A percentile compares a stretch with the other conserved stretches of the same genome.
phyloP scores from a whole-genome alignment of 805 yeast species.

The Kregervanrija delftensis region DNA sequence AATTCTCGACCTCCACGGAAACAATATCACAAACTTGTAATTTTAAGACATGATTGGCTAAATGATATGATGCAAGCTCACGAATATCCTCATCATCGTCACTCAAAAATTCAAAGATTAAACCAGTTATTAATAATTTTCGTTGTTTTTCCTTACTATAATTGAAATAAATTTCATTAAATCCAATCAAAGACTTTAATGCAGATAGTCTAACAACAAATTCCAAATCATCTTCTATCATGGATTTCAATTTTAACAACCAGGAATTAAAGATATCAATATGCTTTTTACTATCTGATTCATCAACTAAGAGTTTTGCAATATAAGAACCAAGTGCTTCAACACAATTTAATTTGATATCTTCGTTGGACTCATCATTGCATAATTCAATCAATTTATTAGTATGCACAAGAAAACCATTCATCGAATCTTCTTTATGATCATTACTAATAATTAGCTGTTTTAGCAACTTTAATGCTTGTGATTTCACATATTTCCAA shows the following conservation, averaged over 20 bases:
- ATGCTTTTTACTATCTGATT: conserved; percentile 1
- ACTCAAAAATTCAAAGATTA: conserved; percentile 31
- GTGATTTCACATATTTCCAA: conserved; percentile 42
- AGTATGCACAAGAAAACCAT: conserved; percentile 8
- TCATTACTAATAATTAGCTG: conserved; percentile 11
- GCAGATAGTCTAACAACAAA: conserved; percentile 39
- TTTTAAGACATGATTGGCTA: conserved; percentile 27
- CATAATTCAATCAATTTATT: conserved; percentile 20
- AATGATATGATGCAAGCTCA: conserved; percentile 34
- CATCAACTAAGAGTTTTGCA: conserved; percentile 5
- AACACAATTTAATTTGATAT: conserved; percentile 39
- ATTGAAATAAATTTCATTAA: conserved; percentile 9
- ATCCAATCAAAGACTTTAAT: conserved; percentile 35
- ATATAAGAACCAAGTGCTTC: conserved; percentile 45
- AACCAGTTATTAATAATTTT: conserved; percentile 4
- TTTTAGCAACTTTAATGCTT: conserved; percentile 31
- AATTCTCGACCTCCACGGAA: conserved; percentile 28
- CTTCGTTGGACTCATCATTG: conserved; percentile 17
- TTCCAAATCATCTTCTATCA: conserved; percentile 38
- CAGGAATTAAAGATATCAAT: conserved; percentile 17
- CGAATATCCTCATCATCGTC: conserved; percentile 70
- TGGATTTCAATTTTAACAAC: conserved; percentile 22
- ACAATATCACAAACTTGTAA: conserved; percentile 14
- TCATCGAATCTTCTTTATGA: not conserved
- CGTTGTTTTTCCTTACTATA: not conserved